phyloP scores from a whole-genome alignment of 257 asterid species.

The Petunia axillaris region DNA sequence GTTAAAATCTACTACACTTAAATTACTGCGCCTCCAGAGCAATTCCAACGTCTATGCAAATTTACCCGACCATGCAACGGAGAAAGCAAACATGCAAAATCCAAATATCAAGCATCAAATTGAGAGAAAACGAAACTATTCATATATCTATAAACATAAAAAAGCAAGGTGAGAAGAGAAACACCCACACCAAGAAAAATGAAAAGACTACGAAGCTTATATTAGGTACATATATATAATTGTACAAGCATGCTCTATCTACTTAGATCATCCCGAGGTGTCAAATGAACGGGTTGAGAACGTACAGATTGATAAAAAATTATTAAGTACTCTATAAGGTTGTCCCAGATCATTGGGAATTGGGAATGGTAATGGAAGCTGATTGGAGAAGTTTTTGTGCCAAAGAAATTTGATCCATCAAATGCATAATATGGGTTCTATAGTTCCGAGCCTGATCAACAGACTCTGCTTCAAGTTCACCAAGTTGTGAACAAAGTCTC shows the following conservation, averaged over 20 bases:
- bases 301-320: too few relatives aligned
- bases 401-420: conserved; percentile 56
- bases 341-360: conserved; percentile 22
- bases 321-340: too few relatives aligned
- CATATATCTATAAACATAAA: too few relatives aligned
- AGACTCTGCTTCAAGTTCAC: conserved; percentile 88
- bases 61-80: background rate
- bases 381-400: conserved; percentile 41
- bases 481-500: conserved; percentile 77
- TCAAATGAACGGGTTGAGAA: too few relatives aligned
- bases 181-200: too few relatives aligned
- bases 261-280: too few relatives aligned
- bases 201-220: too few relatives aligned
- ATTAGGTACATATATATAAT: too few relatives aligned
- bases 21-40: background rate
- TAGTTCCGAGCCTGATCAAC: conserved; percentile 64
- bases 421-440: conserved; percentile 43
- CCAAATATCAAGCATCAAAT: too few relatives aligned
- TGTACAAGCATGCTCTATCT: too few relatives aligned
- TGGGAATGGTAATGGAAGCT: conserved; percentile 34
- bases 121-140: too few relatives aligned
- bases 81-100: background rate
- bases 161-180: too few relatives aligned
- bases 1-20: background rate
- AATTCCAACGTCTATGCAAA: background rate